These are phyloP conservation scores for Cystobasidiaceae sp. DNA, from an alignment of 1,284 basidiomycete species.

Conservation along the genomic window DNA sequence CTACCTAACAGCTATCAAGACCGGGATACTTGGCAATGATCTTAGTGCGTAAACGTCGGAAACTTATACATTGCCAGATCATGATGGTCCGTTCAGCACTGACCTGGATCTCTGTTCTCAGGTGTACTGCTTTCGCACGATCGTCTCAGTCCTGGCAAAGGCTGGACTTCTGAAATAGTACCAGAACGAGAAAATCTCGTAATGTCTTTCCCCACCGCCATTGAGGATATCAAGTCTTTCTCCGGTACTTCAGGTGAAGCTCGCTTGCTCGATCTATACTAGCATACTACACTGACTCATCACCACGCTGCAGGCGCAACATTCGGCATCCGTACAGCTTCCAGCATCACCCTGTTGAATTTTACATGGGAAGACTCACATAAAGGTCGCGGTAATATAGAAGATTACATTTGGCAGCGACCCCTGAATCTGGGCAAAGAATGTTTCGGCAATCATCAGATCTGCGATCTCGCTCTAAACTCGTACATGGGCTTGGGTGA, in stretches of 20 bases:
- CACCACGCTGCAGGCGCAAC: too few species aligned
- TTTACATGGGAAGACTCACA: not conserved
- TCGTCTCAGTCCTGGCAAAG: not conserved
- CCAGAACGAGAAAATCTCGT: not conserved
- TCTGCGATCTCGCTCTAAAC: not conserved
- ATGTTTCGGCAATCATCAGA: not conserved
- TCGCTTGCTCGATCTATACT: too few species aligned
- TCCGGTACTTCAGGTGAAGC: not conserved
- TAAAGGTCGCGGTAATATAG: not conserved
- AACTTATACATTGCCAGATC: too few species aligned
- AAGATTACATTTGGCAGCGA: not conserved
- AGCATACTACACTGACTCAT: too few species aligned
- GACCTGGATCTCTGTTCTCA: not conserved
- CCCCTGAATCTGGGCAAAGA: not conserved
- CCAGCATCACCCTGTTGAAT: not conserved
- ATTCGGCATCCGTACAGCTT: not conserved
- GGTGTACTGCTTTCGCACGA: conserved; percentile 2
- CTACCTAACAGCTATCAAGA: not conserved
- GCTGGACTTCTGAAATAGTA: not conserved
- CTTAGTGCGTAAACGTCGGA: not conserved
- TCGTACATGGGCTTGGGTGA: not conserved
- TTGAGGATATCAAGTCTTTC: not conserved
- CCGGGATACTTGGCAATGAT: not conserved
- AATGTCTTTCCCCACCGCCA: not conserved
- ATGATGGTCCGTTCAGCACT: not conserved